Evolutionary conservation across 208 protist genomes (phyloP).

Genomic region (Strigomonas oncopelti): DNA sequence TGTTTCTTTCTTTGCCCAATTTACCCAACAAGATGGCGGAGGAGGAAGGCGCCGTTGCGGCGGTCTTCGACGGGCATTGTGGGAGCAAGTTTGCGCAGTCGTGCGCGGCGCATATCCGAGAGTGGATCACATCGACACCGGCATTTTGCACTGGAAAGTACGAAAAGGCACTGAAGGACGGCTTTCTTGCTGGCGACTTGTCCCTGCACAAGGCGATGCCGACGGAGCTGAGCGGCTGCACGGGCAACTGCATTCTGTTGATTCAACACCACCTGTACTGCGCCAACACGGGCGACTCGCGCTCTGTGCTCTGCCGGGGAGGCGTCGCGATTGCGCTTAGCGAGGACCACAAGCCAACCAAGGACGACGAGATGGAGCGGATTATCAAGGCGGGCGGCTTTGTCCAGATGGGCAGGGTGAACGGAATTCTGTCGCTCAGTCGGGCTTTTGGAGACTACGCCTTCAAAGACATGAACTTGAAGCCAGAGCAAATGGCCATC

Average conservation of each 20-base stretch:
- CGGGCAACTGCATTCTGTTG: slow-evolving; percentile 76
- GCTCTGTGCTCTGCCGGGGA: slow-evolving; percentile 81
- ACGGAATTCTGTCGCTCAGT: slow-evolving; percentile 93
- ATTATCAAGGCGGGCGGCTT: slow-evolving; percentile 87
- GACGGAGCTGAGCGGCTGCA: slow-evolving; percentile 77
- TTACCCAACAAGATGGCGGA: slow-evolving; percentile 52
- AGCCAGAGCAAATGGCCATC: slow-evolving; percentile 73
- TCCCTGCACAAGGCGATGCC: slow-evolving; percentile 70
- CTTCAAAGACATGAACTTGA: slow-evolving; percentile 81
- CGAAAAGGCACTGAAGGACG: slow-evolving; percentile 63
- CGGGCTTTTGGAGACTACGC: slow-evolving; percentile 93
- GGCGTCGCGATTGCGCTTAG: slow-evolving; percentile 88
- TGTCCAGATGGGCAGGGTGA: slow-evolving; percentile 90
- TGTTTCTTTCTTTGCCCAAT: slow-evolving; percentile 78
- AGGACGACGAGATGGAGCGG: slow-evolving; percentile 73
- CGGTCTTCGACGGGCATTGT: slow-evolving; percentile 87
- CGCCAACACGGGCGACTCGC: slow-evolving; percentile 92
- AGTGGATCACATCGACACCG: slow-evolving; percentile 62
- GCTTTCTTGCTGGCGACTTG: slow-evolving; percentile 67
- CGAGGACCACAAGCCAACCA: slow-evolving; percentile 93
- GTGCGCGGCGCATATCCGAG: slow-evolving; percentile 66
- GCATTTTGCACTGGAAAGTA: slow-evolving; percentile 62
- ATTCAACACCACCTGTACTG: slow-evolving; percentile 90
- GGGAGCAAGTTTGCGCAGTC: slow-evolving; percentile 79
- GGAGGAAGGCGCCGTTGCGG: slow-evolving; percentile 77